Percentiles rank a stretch among this genome's conserved stretches.
Conservation (phyloP, 768 basidiomycete species). For the Exsudoporus frostii region DNA sequence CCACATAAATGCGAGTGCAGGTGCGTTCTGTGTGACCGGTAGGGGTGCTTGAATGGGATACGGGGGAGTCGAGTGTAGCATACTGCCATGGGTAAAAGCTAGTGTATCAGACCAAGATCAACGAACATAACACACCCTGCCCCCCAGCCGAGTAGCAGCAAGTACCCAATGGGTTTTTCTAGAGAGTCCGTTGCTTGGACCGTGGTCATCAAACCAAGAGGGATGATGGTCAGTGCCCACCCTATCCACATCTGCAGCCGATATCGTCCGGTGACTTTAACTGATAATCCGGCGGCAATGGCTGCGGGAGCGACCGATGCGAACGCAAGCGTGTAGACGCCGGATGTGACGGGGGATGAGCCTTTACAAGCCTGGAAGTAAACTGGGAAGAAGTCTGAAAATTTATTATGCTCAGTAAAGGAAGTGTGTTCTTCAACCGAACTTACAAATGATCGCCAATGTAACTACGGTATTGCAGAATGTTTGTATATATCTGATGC, state of each 20-base stretch:
- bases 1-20: conserved; percentile 42
- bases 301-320: conserved; percentile 31
- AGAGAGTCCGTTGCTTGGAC: conserved; percentile 25
- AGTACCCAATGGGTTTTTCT: conserved; percentile 15
- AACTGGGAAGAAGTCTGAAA: conserved; percentile 41
- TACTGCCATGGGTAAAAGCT: background rate
- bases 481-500: conserved; percentile 27
- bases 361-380: conserved; percentile 44
- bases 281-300: conserved; percentile 30
- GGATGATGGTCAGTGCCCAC: conserved; percentile 33
- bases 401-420: background rate
- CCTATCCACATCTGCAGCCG: conserved; percentile 32
- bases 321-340: conserved; percentile 16
- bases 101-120: background rate
- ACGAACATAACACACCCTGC: background rate
- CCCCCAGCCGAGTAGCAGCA: background rate
- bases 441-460: conserved; percentile 23
- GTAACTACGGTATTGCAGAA: conserved; percentile 18
- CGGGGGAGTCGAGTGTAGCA: conserved; percentile 20
- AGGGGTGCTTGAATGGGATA: conserved; percentile 51
- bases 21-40: conserved; percentile 37
- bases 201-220: conserved; percentile 34
- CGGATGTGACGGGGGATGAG: conserved; percentile 33
- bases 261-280: conserved; percentile 32
- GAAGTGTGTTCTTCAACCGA: background rate